Evolutionary conservation across 352 stramenopile species (phyloP).

Genomic region (Phytophthora niederhauseri): DNA sequence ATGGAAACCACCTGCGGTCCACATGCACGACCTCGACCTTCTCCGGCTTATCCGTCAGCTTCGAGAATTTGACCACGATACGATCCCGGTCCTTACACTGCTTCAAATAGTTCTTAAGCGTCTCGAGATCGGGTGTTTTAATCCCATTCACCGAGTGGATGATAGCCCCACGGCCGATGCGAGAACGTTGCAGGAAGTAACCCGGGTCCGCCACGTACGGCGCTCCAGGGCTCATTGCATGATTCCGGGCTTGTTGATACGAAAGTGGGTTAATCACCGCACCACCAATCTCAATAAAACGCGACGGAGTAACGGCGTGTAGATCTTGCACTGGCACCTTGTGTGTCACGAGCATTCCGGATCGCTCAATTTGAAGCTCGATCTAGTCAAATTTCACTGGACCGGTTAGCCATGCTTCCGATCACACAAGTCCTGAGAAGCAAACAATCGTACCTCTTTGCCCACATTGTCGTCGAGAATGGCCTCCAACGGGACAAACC

Average conservation of each 20-base stretch:
- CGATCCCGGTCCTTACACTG: slow-evolving; percentile 80
- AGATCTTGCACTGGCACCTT: slow-evolving; percentile 84
- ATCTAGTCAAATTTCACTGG: slow-evolving; percentile 39
- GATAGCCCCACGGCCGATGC: slow-evolving; percentile 83
- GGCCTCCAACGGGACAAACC: slow-evolving; percentile 88
- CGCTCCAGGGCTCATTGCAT: slow-evolving; percentile 64
- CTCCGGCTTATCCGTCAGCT: slow-evolving; percentile 75
- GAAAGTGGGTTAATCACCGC: slow-evolving; percentile 91
- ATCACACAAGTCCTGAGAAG: neutral
- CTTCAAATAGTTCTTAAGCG: slow-evolving; percentile 80
- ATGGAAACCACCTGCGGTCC: slow-evolving; percentile 93
- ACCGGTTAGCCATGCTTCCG: neutral
- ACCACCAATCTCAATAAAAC: slow-evolving; percentile 88
- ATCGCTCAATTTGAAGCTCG: slow-evolving; percentile 84
- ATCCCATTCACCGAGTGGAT: slow-evolving; percentile 90
- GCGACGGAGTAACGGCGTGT: slow-evolving; percentile 82
- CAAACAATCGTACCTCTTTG: slow-evolving; percentile 47
- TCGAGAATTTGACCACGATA: slow-evolving; percentile 87
- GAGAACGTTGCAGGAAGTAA: slow-evolving; percentile 90
- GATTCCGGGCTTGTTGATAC: slow-evolving; percentile 91
- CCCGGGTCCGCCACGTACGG: slow-evolving; percentile 89
- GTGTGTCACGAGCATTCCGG: slow-evolving; percentile 64
- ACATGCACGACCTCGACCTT: slow-evolving; percentile 89
- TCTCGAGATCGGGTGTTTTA: slow-evolving; percentile 84
- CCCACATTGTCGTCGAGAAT: slow-evolving; percentile 83